A percentile compares a stretch with the other conserved stretches of the same genome.
These are phyloP conservation scores for Nakazawaea laoshanensis DNA, from an alignment of 805 yeast genomes.

Conservation along the genomic window DNA sequence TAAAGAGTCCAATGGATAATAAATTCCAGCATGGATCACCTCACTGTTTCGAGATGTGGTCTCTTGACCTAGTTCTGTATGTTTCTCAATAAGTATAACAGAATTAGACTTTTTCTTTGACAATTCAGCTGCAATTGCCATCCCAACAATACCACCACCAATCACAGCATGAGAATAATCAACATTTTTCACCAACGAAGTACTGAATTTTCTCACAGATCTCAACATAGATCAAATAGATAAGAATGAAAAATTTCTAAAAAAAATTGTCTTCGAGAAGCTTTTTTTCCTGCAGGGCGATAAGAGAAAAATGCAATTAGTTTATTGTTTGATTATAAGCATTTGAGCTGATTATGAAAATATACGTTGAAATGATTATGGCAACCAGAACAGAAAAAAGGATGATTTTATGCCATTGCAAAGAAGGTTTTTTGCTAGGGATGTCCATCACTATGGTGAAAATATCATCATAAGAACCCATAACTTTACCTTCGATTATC, in stretches of 20 bases:
- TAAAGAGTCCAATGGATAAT: constrained; percentile 63
- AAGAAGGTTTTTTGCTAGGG: too few relatives aligned
- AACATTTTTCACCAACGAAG: not conserved
- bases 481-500: constrained; percentile 3
- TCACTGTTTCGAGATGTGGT: constrained; percentile 89
- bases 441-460: too few relatives aligned
- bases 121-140: constrained; percentile 71
- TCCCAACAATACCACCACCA: constrained; percentile 84
- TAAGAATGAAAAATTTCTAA: not conserved
- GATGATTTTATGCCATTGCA: too few relatives aligned
- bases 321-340: too few relatives aligned
- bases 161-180: constrained; percentile 68
- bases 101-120: constrained; percentile 32
- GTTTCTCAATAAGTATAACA: constrained; percentile 65
- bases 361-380: too few relatives aligned
- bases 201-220: constrained; percentile 1
- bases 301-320: too few relatives aligned
- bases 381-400: too few relatives aligned
- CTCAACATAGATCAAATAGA: not conserved
- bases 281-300: too few relatives aligned
- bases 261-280: too few relatives aligned
- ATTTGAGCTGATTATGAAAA: too few relatives aligned
- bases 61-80: constrained; percentile 60
- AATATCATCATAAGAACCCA: constrained; percentile 4
- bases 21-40: constrained; percentile 87